Base-by-base conservation (phyloP, 2,329 filamentous ascomycete genomes). In the Zymoseptoria crescenta region DNA sequence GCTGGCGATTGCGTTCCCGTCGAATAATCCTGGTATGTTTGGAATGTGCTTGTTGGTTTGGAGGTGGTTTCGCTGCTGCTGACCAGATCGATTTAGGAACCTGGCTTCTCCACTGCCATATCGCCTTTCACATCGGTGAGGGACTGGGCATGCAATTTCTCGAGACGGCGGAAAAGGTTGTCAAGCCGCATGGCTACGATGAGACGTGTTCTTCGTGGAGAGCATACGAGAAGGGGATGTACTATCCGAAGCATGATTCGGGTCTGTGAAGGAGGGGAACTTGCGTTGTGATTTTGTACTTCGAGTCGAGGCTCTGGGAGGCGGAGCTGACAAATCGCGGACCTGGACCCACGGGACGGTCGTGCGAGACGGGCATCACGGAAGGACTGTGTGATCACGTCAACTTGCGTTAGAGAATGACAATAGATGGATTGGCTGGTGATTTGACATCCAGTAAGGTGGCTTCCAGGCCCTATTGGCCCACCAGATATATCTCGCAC, bases 81-180 rank as follows among this genome's bases (percentile, higher is more conserved):
- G 76, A 1, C 76, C 82, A 66, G 81, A 82, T 65, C 79, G 81
- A 82, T 65, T 80, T 79, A 0, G 80, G 80, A 41, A 58, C 59
- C 2, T 68, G 65, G 65, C 54, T 68, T 1, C 59, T 68, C 70
- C 81, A 84, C 69, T 83, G 81, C 72, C 52, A 59, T 21, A 69
- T 74, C n/a, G 56, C 83, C 65, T 84, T 81, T 83, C 84, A 87
- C 66, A 79, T 85, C 20, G 77, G 78, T 67, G 81, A 82, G 74
- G 84, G 83, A 29, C 74, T 87, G 19, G 76, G 74, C 6, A 70
- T 83, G 35, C 79, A 83, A 67, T 82, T 83, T 64, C 63, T 83
- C 8, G 82, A 80, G 66, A 66, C 74, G 35, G 67, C 70, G 57
- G 65, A 67, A 21, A 60, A 70, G 54, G 74, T 77, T 55, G 56